Base-by-base conservation (phyloP, 768 basidiomycete genomes). In the Thelephora ganbajun region DNA sequence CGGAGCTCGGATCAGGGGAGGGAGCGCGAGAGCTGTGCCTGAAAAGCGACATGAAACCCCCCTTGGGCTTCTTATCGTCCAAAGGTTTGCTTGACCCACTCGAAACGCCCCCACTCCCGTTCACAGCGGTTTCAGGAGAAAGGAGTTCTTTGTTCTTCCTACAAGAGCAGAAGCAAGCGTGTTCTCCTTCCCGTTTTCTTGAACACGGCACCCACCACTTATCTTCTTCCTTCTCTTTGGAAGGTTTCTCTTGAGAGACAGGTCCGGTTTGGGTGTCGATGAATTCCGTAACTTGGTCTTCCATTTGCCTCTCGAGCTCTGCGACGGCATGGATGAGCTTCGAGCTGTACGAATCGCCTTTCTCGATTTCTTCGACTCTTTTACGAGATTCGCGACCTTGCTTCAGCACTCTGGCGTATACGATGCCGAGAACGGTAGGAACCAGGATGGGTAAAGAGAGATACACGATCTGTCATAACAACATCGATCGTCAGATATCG, bases 351-450 rank as follows among this genome's bases (percentile, higher is more conserved):
- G 70, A 63, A 33, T 61, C 55, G 36, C 80, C 77, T 30, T 66
- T 62, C 61, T 88, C 85, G 14, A 89, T 69, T 2, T 71, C 57
- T 48, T 68, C 70, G 48, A 92, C 77, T 16, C 89, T 79, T 13
- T 67, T 66, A 2, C 74, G 76, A 3, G 87, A 90, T 1, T 68
- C 64, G 23, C 66, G 72, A 0, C 81, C 67, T 14, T 78, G 71
- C 33, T 79, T 64, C 2, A 75, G 63, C 35, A 91, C 66, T 1
- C 77, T 76, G 35, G 77, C 44, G 34, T 84, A 41, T n/a, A 66
- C 62, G 4, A 83, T 57, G 6, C 73, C 68, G 13, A 86, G 37
- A 49, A 79, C 54, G 2, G 74, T 54, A 1, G 86, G 85, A 1
- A 88, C 53, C 11, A 91, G 59, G 37, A 90, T 37, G 0, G 89